Evolutionary conservation across 345 rosid genomes (phyloP).

Genomic region (Dipteronia sinensis): DNA sequence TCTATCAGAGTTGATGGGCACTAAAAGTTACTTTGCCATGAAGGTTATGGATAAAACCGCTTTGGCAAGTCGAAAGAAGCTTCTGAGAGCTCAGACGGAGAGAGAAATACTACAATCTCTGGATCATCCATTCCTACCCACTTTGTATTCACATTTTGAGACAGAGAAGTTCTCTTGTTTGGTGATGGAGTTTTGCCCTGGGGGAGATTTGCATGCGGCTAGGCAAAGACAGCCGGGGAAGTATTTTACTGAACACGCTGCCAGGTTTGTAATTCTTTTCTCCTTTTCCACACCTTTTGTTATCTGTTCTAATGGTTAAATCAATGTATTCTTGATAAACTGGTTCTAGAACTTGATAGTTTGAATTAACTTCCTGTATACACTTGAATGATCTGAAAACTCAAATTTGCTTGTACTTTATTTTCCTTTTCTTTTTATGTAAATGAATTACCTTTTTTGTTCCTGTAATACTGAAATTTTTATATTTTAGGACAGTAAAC

Average conservation of each 20-base stretch:
- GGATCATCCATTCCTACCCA: constrained; percentile 92
- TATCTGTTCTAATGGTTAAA: neutral
- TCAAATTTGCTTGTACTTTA: neutral
- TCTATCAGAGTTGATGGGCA: constrained; percentile 79
- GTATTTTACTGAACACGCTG: constrained; percentile 86
- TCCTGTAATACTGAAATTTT: neutral
- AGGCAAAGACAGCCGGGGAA: constrained; percentile 87
- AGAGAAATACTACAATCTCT: constrained; percentile 81
- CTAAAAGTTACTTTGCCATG: constrained; percentile 69
- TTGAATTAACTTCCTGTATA: neutral
- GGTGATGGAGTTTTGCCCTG: constrained; percentile 99
- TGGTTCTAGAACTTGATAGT: neutral
- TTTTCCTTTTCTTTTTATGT: neutral
- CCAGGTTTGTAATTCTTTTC: constrained; percentile 48
- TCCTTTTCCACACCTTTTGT: neutral
- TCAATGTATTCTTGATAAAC: neutral
- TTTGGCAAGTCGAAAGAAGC: constrained; percentile 84
- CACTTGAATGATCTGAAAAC: neutral
- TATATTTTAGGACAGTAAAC: neutral
- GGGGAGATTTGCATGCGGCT: constrained; percentile 84
- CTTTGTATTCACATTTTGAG: constrained; percentile 84
- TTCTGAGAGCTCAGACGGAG: constrained; percentile 84
- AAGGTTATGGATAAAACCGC: constrained; percentile 81
- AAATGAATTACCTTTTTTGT: neutral
- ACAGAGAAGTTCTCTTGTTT: constrained; percentile 76